Evolutionary conservation across 1,284 basidiomycete species (phyloP).

Genomic region (Moesziomyces globuligerus): DNA sequence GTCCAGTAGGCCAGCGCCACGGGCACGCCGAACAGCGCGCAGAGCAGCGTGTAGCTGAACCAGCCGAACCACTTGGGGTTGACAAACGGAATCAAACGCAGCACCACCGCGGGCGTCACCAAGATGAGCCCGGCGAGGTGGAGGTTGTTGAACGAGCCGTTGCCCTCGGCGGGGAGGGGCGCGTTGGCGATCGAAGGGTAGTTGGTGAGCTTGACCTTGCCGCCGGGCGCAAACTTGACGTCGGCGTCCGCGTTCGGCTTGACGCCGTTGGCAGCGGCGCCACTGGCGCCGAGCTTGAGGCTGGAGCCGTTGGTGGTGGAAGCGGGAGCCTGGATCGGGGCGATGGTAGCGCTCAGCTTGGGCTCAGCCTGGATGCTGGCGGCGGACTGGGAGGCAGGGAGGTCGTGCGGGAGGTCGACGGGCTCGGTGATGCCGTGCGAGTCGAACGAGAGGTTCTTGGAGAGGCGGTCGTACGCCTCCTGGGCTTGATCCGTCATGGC

Average conservation of each 20-base stretch:
- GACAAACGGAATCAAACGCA: slow-evolving; percentile 64
- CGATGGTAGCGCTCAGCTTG: not conserved
- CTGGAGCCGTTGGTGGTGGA: slow-evolving; percentile 14
- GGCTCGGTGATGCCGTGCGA: slow-evolving; percentile 37
- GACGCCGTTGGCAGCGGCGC: not conserved
- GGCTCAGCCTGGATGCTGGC: slow-evolving; percentile 4
- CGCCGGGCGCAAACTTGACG: slow-evolving; percentile 57
- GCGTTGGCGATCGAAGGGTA: slow-evolving; percentile 64
- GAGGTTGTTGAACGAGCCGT: slow-evolving; percentile 68
- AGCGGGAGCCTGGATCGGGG: slow-evolving; percentile 1
- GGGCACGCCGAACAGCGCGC: slow-evolving; percentile 80
- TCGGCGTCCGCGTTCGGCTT: slow-evolving; percentile 16
- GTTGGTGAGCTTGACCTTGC: slow-evolving; percentile 65
- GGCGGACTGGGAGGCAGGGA: slow-evolving; percentile 13
- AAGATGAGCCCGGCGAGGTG: slow-evolving; percentile 77
- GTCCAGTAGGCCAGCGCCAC: slow-evolving; percentile 90
- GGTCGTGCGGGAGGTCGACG: slow-evolving; percentile 37
- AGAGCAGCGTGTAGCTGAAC: slow-evolving; percentile 69
- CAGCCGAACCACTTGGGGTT: slow-evolving; percentile 65
- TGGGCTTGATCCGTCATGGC: slow-evolving; percentile 71
- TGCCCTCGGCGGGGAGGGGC: slow-evolving; percentile 65
- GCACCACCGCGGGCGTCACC: slow-evolving; percentile 60
- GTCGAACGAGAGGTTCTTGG: slow-evolving; percentile 46
- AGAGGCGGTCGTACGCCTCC: slow-evolving; percentile 71
- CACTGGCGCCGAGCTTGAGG: slow-evolving; percentile 28